These are phyloP conservation scores for Nakaseomyces glabratus DNA, from an alignment of 1,139 yeast species.

Conservation along the genomic window DNA sequence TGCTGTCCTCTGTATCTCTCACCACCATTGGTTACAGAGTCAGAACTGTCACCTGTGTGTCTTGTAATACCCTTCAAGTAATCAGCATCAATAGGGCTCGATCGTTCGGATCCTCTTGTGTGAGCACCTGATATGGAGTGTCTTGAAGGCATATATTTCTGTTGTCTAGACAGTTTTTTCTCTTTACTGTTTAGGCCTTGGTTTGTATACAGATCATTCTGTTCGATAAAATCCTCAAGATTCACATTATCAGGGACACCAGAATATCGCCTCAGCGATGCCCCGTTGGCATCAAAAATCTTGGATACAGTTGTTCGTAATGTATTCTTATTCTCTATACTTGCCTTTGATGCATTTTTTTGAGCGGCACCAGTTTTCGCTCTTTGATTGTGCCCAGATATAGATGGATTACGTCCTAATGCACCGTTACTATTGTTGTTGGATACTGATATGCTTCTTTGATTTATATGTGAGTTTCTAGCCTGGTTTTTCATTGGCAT, in stretches of 20 bases:
- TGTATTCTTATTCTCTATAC: constrained; percentile 25
- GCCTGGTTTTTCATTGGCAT: not conserved
- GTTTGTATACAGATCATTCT: constrained; percentile 38
- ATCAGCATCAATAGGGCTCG: constrained; percentile 10
- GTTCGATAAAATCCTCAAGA: constrained; percentile 48
- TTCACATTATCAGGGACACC: constrained; percentile 63
- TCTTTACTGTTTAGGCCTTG: constrained; percentile 12
- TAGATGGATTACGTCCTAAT: constrained; percentile 10
- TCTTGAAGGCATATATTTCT: not conserved
- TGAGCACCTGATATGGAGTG: not conserved
- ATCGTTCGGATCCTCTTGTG: constrained; percentile 6
- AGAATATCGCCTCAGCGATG: constrained; percentile 63
- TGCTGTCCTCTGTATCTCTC: not conserved
- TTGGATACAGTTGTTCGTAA: constrained; percentile 64
- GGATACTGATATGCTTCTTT: constrained; percentile 1
- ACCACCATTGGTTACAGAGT: constrained; percentile 1
- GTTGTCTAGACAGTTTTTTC: not conserved
- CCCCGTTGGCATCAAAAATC: constrained; percentile 60
- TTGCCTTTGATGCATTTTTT: not conserved
- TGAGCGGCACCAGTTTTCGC: constrained; percentile 3
- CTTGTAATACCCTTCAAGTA: not conserved
- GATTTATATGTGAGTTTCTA: not conserved
- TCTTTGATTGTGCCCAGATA: constrained; percentile 9
- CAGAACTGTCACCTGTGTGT: not conserved
- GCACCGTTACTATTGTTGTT: constrained; percentile 3